These are phyloP conservation scores for Tremella yokohamensis DNA, from an alignment of 768 basidiomycete species.

Conservation along the genomic window DNA sequence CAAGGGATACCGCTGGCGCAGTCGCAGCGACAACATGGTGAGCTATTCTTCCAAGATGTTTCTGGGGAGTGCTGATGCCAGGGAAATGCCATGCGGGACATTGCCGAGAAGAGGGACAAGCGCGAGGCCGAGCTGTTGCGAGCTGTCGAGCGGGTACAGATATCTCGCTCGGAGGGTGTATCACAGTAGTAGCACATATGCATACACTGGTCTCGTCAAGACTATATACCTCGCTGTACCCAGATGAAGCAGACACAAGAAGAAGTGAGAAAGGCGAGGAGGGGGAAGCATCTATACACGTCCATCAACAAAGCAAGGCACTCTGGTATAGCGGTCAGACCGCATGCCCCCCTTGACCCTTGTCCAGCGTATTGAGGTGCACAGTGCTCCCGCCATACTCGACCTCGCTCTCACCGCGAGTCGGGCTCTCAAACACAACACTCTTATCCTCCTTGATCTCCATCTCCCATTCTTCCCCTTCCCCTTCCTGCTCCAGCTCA, in stretches of 20 bases:
- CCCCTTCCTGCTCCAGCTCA: constrained; percentile 17
- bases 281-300: too few relatives aligned
- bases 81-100: constrained; percentile 1
- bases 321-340: background rate
- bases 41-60: constrained; percentile 24
- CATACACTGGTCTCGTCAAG: too few relatives aligned
- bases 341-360: constrained; percentile 16
- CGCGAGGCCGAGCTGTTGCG: constrained; percentile 43
- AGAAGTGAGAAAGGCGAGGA: too few relatives aligned
- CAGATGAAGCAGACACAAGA: too few relatives aligned
- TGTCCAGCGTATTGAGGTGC: constrained; percentile 23
- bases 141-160: background rate
- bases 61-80: constrained; percentile 31
- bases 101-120: constrained; percentile 51
- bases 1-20: constrained; percentile 44
- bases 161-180: background rate
- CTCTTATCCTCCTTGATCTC: constrained; percentile 5
- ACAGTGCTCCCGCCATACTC: constrained; percentile 24
- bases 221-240: too few relatives aligned
- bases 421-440: constrained; percentile 1
- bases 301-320: too few relatives aligned
- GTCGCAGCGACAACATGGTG: constrained; percentile 49
- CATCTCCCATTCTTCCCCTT: constrained; percentile 39
- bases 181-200: background rate
- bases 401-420: constrained; percentile 7